phyloP scores from a whole-genome alignment of 2,329 filamentous ascomycete species.

The Ophiostoma sp. region DNA sequence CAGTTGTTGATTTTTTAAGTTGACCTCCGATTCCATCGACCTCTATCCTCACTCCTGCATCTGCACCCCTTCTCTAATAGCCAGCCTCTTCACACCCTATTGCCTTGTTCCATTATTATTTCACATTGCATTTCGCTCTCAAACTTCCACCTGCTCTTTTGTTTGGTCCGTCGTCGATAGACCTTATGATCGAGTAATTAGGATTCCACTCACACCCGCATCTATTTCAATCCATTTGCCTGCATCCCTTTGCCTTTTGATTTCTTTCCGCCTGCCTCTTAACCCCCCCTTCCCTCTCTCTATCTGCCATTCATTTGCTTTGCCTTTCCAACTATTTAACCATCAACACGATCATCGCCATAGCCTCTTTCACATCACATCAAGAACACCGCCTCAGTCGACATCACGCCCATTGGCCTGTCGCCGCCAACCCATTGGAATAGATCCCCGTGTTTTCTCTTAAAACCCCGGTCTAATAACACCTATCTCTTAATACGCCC shows the following conservation, averaged over 20 bases:
- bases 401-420: too few species aligned
- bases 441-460: background rate
- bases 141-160: background rate
- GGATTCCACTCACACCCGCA: constrained; percentile 17
- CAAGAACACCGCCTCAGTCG: background rate
- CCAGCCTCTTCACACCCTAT: background rate
- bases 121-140: background rate
- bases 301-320: background rate
- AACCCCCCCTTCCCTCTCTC: background rate
- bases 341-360: background rate
- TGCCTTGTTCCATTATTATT: constrained; percentile 6
- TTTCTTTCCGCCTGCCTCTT: background rate
- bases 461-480: background rate
- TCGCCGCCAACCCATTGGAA: background rate
- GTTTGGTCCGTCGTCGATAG: background rate
- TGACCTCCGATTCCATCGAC: background rate
- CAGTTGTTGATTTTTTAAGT: constrained; percentile 6
- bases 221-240: constrained; percentile 12
- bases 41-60: background rate
- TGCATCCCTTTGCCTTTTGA: constrained; percentile 11
- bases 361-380: background rate
- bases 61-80: constrained; percentile 7
- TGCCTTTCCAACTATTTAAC: background rate
- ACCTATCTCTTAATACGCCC: background rate
- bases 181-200: constrained; percentile 17